Conservation (phyloP, 1,139 yeast species). For the Kodamaea ohmeri region DNA sequence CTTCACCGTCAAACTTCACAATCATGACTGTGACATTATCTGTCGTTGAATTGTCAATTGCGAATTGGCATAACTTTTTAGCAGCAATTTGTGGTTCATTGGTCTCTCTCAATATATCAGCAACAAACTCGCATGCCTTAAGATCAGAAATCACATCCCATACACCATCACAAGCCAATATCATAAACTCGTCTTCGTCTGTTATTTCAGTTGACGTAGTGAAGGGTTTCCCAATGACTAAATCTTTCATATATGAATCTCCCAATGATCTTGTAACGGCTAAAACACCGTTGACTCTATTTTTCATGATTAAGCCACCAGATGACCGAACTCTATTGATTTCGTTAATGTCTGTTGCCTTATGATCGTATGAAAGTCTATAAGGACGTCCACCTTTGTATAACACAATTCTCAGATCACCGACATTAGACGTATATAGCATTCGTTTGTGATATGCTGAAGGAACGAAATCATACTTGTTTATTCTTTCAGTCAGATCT, state of each 20-base stretch:
- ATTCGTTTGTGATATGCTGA: conserved; percentile 55
- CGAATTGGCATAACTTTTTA: conserved; percentile 64
- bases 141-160: conserved; percentile 92
- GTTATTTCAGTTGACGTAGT: conserved; percentile 83
- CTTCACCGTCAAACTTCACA: conserved; percentile 52
- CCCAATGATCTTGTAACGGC: conserved; percentile 95
- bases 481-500: conserved; percentile 1
- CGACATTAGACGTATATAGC: conserved; percentile 93
- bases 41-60: conserved; percentile 77
- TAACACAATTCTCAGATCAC: conserved; percentile 84
- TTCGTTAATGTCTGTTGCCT: conserved; percentile 81
- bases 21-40: conserved; percentile 96
- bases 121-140: conserved; percentile 71
- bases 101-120: conserved; percentile 38
- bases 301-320: conserved; percentile 88
- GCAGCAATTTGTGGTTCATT: conserved; percentile 70
- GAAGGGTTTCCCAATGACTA: conserved; percentile 88
- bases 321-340: conserved; percentile 67
- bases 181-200: conserved; percentile 66
- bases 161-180: conserved; percentile 90
- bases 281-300: conserved; percentile 91
- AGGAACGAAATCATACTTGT: conserved; percentile 46
- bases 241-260: conserved; percentile 87
- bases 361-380: conserved; percentile 89
- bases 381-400: conserved; percentile 71